These are phyloP conservation scores for Aspergillus ibericus DNA, from an alignment of 2,329 filamentous ascomycete species.

Conservation along the genomic window DNA sequence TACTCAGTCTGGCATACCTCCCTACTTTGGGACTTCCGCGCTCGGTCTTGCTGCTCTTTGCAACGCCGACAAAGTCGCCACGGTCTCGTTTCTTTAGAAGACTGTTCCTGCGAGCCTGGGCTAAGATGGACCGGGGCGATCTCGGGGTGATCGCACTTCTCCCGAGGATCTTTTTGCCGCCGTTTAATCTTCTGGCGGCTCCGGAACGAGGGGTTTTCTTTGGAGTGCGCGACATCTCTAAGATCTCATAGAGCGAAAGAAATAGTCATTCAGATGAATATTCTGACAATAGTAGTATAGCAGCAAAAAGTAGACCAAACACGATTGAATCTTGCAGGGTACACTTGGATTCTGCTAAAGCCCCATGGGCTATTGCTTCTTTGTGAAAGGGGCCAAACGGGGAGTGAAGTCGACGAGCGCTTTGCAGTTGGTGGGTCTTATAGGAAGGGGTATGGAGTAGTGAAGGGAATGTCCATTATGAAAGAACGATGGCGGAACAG, in stretches of 20 bases:
- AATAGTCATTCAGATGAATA: not conserved
- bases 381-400: not conserved
- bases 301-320: not conserved
- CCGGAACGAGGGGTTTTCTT: slow-evolving; percentile 7
- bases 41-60: slow-evolving; percentile 8
- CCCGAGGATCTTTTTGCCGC: slow-evolving; percentile 12
- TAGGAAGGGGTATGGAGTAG: slow-evolving; percentile 1
- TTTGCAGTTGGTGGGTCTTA: not conserved
- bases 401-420: not conserved
- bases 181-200: not conserved
- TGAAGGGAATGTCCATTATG: not conserved
- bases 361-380: not conserved
- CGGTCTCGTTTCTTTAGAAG: slow-evolving; percentile 7
- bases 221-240: not conserved
- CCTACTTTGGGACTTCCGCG: not conserved
- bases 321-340: not conserved
- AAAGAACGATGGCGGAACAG: not conserved
- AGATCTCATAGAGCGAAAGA: not conserved
- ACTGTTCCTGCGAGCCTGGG: slow-evolving; percentile 14
- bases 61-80: slow-evolving; percentile 2
- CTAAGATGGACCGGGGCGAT: slow-evolving; percentile 17
- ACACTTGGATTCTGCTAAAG: not conserved
- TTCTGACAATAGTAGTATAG: not conserved
- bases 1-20: slow-evolving; percentile 3
- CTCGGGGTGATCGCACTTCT: slow-evolving; percentile 10